phyloP scores from a whole-genome alignment of 345 rosid genomes.

The Pugionium dolabratum region DNA sequence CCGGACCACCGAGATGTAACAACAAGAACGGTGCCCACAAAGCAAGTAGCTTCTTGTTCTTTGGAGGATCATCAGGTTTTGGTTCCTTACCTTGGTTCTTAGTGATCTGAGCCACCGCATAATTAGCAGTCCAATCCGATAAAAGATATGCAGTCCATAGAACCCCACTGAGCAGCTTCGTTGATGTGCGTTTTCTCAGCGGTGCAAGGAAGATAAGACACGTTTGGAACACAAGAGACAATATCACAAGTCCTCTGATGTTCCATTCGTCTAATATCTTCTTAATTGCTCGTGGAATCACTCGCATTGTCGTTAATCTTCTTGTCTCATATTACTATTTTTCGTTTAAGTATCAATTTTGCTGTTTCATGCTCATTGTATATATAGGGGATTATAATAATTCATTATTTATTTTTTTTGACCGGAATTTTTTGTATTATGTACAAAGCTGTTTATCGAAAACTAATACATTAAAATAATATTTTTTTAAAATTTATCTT shows the following conservation, averaged over 20 bases:
- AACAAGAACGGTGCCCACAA: slow-evolving; percentile 77
- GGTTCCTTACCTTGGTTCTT: slow-evolving; percentile 42
- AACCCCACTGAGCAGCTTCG: slow-evolving; percentile 32
- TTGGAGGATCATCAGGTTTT: slow-evolving; percentile 12
- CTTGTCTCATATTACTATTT: not conserved
- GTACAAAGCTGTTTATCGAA: no score
- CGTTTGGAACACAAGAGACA: slow-evolving; percentile 55
- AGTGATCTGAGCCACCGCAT: slow-evolving; percentile 58
- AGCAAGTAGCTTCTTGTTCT: slow-evolving; percentile 48
- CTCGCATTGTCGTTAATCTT: slow-evolving; percentile 18
- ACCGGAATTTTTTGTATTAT: no score
- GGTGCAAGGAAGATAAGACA: slow-evolving; percentile 56
- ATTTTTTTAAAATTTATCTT: no score
- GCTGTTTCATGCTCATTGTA: slow-evolving; percentile 1
- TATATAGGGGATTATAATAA: not conserved
- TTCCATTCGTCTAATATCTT: slow-evolving; percentile 57
- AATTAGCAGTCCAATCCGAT: slow-evolving; percentile 64
- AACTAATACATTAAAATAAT: no score
- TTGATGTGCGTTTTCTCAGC: slow-evolving; percentile 48
- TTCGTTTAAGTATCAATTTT: slow-evolving; percentile 21
- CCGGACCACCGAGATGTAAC: slow-evolving; percentile 69
- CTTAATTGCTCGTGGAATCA: slow-evolving; percentile 40
- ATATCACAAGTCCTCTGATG: slow-evolving; percentile 54
- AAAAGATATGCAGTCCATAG: slow-evolving; percentile 65
- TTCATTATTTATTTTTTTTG: no score